phyloP scores from a whole-genome alignment of 176 grass and related monocot species.

The Oryza glumipatula region DNA sequence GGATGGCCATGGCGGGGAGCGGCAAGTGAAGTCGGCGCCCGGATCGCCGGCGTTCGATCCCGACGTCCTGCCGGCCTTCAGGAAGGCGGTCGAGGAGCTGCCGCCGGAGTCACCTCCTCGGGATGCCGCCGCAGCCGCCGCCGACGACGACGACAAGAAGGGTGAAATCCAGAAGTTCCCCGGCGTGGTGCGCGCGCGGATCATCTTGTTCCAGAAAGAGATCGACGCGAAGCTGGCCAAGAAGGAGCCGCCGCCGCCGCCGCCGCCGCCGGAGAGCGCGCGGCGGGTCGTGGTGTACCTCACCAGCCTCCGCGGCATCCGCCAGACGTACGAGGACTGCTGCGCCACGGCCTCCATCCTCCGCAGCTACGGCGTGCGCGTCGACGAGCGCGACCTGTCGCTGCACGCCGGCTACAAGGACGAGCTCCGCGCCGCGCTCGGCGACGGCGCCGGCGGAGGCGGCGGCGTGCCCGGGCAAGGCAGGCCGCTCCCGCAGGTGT shows the following conservation, averaged over 20 bases:
- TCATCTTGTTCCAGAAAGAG: conserved; percentile 60
- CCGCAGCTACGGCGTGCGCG: conserved; percentile 59
- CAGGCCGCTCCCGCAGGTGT: conserved; percentile 65
- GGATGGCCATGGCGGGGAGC: not conserved
- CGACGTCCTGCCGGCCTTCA: conserved; percentile 51
- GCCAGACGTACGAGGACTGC: conserved; percentile 83
- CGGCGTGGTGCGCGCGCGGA: conserved; percentile 61
- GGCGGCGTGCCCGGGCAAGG: not conserved
- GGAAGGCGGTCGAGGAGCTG: conserved; percentile 48
- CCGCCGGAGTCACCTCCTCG: conserved; percentile 3
- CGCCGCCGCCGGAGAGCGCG: conserved; percentile 45
- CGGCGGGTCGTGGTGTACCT: conserved; percentile 74
- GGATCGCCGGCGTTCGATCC: conserved; percentile 55
- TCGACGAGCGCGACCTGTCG: conserved; percentile 89
- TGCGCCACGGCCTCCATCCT: conserved; percentile 56
- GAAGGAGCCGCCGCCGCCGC: conserved; percentile 29
- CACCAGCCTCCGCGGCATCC: conserved; percentile 82
- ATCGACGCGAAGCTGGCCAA: conserved; percentile 53
- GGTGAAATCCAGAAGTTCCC: conserved; percentile 49
- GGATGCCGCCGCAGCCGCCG: not conserved
- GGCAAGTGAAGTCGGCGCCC: not conserved
- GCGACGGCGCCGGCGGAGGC: too few species aligned
- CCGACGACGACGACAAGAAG: not conserved
- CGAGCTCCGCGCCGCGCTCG: conserved; percentile 63
- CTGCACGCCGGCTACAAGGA: conserved; percentile 86